A percentile compares a stretch with the other conserved stretches of the same genome.
Evolutionary conservation across 2,329 filamentous ascomycete species (phyloP).

Genomic region (Pseudogymnoascus sp.): DNA sequence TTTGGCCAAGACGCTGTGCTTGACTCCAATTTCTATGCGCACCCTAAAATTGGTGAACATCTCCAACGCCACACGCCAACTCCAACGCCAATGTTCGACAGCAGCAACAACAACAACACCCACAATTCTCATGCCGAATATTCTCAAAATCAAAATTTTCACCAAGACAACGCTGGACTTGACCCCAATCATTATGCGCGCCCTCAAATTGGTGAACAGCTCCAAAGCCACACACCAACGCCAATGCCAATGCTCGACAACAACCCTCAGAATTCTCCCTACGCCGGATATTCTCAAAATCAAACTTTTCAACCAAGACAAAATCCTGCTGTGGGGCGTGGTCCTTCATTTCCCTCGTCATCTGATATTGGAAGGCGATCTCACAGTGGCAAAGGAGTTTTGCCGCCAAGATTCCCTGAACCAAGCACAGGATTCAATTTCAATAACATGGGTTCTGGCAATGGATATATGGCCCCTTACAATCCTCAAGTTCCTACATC

Average conservation of each 20-base stretch:
- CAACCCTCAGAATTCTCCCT: background rate
- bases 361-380: background rate
- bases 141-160: background rate
- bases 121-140: background rate
- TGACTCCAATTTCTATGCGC: background rate
- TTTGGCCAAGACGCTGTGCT: background rate
- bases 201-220: background rate
- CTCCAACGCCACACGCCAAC: background rate
- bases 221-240: background rate
- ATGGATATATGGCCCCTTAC: background rate
- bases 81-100: background rate
- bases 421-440: background rate
- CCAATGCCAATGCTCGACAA: background rate
- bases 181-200: background rate
- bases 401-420: background rate
- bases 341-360: background rate
- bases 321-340: background rate
- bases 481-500: background rate
- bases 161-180: background rate
- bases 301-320: background rate
- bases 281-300: background rate
- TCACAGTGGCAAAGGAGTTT: background rate
- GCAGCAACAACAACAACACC: background rate
- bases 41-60: background rate
- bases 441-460: background rate